Conservation (phyloP, 805 yeast genomes). For the Ogataea pini region DNA sequence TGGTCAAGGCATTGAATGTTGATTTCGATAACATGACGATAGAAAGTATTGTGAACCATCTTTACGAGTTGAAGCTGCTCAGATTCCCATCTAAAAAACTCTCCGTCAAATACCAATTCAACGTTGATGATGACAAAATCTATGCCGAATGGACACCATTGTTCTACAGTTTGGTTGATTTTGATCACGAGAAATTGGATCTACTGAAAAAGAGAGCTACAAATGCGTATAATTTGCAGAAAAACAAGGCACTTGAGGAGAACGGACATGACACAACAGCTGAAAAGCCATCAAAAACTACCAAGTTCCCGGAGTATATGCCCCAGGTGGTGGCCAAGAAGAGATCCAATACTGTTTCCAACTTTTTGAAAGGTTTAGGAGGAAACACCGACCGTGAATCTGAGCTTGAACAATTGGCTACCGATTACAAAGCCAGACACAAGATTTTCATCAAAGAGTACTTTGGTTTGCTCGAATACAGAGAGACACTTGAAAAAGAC, state of each 20-base stretch:
- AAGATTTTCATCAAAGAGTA: conserved; percentile 8
- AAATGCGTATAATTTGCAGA: not conserved
- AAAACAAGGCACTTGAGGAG: conserved; percentile 6
- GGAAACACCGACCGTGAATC: not conserved
- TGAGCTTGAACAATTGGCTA: not conserved
- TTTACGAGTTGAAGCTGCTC: conserved; percentile 19
- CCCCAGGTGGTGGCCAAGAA: conserved; percentile 7
- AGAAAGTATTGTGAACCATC: conserved; percentile 20
- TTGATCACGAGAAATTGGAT: conserved; percentile 4
- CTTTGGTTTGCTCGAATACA: conserved; percentile 9
- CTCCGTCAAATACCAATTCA: conserved; percentile 16
- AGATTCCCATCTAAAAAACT: conserved; percentile 18
- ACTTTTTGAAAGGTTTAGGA: conserved; percentile 4
- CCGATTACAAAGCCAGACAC: conserved; percentile 10
- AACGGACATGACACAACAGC: not conserved
- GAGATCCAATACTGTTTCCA: not conserved
- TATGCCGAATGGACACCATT: conserved; percentile 21
- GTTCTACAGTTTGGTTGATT: conserved; percentile 13
- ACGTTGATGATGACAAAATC: conserved; percentile 20
- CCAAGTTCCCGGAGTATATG: conserved; percentile 1
- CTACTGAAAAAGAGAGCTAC: conserved; percentile 6
- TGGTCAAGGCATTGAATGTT: conserved; percentile 11
- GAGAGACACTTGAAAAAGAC: conserved; percentile 15
- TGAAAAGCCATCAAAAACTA: not conserved
- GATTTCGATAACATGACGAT: conserved; percentile 17